Conservation (phyloP, 2,329 filamentous ascomycete species). For the Verticillium longisporum region DNA sequence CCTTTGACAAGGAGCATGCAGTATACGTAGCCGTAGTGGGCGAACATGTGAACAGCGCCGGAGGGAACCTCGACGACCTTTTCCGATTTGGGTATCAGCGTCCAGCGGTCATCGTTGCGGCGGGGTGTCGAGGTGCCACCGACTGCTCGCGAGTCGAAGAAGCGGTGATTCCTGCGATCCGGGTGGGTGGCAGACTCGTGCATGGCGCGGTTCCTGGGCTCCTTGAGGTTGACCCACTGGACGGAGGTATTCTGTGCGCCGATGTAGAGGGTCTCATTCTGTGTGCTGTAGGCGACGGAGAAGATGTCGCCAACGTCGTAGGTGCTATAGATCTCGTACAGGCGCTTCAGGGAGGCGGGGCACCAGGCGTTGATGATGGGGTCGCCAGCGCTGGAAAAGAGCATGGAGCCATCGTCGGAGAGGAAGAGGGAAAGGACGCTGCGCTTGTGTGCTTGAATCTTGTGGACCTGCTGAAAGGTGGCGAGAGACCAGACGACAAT, state of each 20-base stretch:
- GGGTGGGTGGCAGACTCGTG: conserved; percentile 64
- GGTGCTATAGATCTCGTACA: conserved; percentile 86
- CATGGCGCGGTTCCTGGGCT: conserved; percentile 51
- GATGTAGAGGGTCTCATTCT: conserved; percentile 77
- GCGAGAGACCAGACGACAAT: conserved; percentile 87
- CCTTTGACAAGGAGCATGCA: conserved; percentile 85
- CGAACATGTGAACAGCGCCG: conserved; percentile 77
- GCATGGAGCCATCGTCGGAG: conserved; percentile 63
- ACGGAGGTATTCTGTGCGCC: conserved; percentile 93
- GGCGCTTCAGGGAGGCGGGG: conserved; percentile 63
- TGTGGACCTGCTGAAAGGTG: conserved; percentile 73
- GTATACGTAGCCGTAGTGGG: conserved; percentile 93
- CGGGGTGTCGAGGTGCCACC: conserved; percentile 74
- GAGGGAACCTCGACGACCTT: conserved; percentile 72
- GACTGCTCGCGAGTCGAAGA: conserved; percentile 87
- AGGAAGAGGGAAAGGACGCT: conserved; percentile 83
- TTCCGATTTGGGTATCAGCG: conserved; percentile 44
- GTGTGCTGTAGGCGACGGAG: conserved; percentile 80
- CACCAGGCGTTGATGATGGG: conserved; percentile 94
- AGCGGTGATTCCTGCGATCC: conserved; percentile 71
- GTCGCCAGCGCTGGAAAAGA: conserved; percentile 92
- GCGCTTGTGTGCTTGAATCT: conserved; percentile 83
- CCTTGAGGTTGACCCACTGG: conserved; percentile 79
- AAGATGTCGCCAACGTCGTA: conserved; percentile 96
- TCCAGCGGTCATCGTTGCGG: conserved; percentile 54